Evolutionary conservation across 257 asterid species (phyloP).

Genomic region (Capsicum rhomboideum): DNA sequence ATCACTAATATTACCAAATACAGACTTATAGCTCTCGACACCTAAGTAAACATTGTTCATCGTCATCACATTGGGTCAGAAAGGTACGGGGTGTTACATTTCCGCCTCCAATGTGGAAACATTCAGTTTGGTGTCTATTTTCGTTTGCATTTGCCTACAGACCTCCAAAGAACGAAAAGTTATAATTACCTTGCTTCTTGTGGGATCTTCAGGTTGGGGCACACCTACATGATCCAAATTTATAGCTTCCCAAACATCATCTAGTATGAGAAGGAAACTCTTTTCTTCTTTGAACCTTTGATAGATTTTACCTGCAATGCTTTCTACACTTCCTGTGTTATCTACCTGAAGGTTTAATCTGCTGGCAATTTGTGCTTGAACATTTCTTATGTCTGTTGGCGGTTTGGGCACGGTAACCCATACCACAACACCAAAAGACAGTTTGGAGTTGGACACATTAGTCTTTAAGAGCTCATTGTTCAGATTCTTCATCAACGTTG

Average conservation of each 20-base stretch:
- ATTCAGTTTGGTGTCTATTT: background rate
- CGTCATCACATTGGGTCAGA: too few relatives aligned
- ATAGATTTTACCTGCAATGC: too few relatives aligned
- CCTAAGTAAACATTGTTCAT: too few relatives aligned
- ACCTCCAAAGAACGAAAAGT: background rate
- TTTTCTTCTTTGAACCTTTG: background rate
- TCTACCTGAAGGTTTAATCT: too few relatives aligned
- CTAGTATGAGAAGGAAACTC: slow-evolving; percentile 4
- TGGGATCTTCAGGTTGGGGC: background rate
- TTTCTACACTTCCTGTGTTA: too few relatives aligned
- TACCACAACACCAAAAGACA: background rate
- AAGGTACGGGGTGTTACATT: too few relatives aligned
- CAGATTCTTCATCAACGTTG: background rate
- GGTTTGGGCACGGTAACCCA: slow-evolving; percentile 1
- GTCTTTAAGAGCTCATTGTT: background rate
- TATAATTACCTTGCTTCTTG: background rate
- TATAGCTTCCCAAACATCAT: slow-evolving; percentile 11
- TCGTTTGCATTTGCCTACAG: background rate
- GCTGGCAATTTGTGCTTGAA: too few relatives aligned
- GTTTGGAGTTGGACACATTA: background rate
- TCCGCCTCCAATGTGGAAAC: background rate
- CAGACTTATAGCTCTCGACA: too few relatives aligned
- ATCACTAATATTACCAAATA: too few relatives aligned
- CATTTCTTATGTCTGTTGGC: too few relatives aligned
- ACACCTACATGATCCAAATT: slow-evolving; percentile 2